phyloP scores from a whole-genome alignment of 805 yeast genomes.

The Pichia heedii region DNA sequence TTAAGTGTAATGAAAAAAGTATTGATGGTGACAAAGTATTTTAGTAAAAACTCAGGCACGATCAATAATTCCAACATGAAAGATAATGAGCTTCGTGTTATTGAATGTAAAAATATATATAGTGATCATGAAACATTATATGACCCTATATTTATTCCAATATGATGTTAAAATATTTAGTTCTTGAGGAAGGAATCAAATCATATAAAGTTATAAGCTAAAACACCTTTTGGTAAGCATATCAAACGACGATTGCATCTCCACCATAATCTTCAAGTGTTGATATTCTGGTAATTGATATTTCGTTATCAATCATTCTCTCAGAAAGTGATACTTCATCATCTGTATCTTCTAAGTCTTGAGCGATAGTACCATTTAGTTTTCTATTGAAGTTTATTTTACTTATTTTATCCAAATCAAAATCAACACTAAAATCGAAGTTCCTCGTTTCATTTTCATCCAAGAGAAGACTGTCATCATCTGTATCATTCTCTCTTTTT shows the following conservation, averaged over 20 bases:
- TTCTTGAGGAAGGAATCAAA: background rate
- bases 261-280: slow-evolving; percentile 17
- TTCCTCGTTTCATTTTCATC: slow-evolving; percentile 14
- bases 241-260: slow-evolving; percentile 3
- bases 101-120: slow-evolving; percentile 44
- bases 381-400: slow-evolving; percentile 5
- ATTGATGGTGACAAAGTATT: slow-evolving; percentile 36
- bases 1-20: slow-evolving; percentile 47
- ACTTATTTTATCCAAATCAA: slow-evolving; percentile 7
- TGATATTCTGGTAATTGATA: background rate
- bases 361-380: slow-evolving; percentile 4
- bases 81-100: slow-evolving; percentile 60
- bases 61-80: slow-evolving; percentile 60
- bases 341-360: slow-evolving; percentile 7
- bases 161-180: background rate
- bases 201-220: no score
- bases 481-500: background rate
- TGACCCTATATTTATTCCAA: slow-evolving; percentile 5
- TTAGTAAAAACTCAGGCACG: slow-evolving; percentile 33
- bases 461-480: slow-evolving; percentile 7
- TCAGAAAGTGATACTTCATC: background rate
- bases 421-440: slow-evolving; percentile 20
- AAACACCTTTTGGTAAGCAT: background rate
- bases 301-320: background rate
- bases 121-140: slow-evolving; percentile 1